Evolutionary conservation across 2,329 filamentous ascomycete species (phyloP).

Genomic region (Claviceps sp.): DNA sequence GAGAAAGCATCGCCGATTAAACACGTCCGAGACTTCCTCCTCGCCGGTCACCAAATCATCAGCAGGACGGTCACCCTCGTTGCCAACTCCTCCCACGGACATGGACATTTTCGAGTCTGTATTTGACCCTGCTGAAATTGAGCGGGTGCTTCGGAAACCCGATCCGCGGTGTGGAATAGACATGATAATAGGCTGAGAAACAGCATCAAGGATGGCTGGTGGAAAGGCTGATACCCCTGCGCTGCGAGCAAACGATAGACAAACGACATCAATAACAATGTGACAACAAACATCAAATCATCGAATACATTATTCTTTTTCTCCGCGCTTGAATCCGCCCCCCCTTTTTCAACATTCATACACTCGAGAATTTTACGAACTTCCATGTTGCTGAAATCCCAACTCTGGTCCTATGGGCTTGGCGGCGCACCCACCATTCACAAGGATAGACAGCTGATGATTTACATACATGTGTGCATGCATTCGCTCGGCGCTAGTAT

Average conservation of each 20-base stretch:
- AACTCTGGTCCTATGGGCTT: too few species aligned
- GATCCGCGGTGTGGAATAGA: constrained; percentile 42
- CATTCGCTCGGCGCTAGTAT: too few species aligned
- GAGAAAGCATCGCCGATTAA: constrained; percentile 20
- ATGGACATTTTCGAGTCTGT: constrained; percentile 39
- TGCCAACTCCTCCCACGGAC: constrained; percentile 23
- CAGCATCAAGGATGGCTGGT: background rate
- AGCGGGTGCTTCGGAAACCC: constrained; percentile 33
- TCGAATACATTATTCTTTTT: too few species aligned
- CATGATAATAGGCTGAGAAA: constrained; percentile 31
- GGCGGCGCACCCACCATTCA: too few species aligned
- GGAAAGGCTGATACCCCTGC: background rate
- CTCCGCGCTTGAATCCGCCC: too few species aligned
- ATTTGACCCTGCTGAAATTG: constrained; percentile 37
- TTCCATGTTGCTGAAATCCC: too few species aligned
- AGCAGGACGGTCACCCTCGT: background rate
- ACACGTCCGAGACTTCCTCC: constrained; percentile 15
- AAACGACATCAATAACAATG: too few species aligned
- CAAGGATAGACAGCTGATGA: too few species aligned
- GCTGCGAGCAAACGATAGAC: background rate
- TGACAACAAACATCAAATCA: too few species aligned
- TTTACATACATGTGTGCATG: too few species aligned
- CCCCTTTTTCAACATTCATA: too few species aligned
- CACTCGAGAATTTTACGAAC: too few species aligned
- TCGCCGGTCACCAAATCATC: constrained; percentile 12